Evolutionary conservation across 2,329 filamentous ascomycete genomes (phyloP), one percentile per base, ranked within the genome.

Genomic region (Trichoderma polysporum): DNA sequence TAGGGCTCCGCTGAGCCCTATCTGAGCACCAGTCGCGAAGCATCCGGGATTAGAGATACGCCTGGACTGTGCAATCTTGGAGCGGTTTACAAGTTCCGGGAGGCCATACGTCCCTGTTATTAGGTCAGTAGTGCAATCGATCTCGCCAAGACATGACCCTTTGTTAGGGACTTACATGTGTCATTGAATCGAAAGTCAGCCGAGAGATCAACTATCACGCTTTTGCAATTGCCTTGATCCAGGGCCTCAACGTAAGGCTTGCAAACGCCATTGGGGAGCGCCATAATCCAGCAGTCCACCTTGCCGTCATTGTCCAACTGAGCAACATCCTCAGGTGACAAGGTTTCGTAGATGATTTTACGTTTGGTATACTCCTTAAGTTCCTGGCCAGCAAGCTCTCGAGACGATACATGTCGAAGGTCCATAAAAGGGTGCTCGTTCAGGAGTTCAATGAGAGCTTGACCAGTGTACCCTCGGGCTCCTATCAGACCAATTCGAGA

Each of bases 11-110:
- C 37, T 39, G 37, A 39, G 37, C 0, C 37, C 37, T 39, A 39
- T 39, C 81, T 98, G 94, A 12, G 94, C 92, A 22, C 91, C 95
- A 4, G 95, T 98, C 4, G 95, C 93, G 76, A 97, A 98, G 81
- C 95, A 98, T 59, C 95, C 95, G 4, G 95, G 95, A 81, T 97
- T 97, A 70, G 91, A 85, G 76, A 99, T 97, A 66, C 92, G 89
- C 17, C 86, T 93, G 6, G 94, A 88, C 71, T 90, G 86, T 27
- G 90, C 88, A 73, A 98, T 93, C 71, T 90, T 86, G 68, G 87
- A 86, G 66, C 94, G 89, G 77, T 89, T 88, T 58, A 93, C 87
- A 58, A 97, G 84, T 80, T 98, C 95, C 15, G 93, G 93, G 4
- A 97, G 88, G 72, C 92, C 93, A 75, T 97, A 98, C 1, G 57